These are phyloP conservation scores for Apostasia shenzhenica DNA, from an alignment of 106 monocot species.

Conservation along the genomic window DNA sequence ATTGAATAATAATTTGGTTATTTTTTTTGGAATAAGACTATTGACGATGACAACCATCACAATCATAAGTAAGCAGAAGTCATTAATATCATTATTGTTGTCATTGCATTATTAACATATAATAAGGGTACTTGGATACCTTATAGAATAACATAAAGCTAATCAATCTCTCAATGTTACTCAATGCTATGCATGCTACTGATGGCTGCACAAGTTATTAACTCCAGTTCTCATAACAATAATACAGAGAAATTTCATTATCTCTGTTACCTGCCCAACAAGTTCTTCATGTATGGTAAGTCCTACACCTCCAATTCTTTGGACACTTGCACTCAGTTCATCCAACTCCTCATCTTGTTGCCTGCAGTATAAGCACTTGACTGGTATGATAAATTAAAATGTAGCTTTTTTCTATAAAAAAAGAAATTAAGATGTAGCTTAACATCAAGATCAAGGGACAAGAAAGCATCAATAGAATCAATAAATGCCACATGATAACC, in stretches of 20 bases:
- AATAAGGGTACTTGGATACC: too few relatives aligned
- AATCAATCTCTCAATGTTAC: too few relatives aligned
- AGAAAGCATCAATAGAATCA: neutral
- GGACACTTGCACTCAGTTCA: slow-evolving; percentile 82
- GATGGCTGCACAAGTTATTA: neutral
- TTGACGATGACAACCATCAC: too few relatives aligned
- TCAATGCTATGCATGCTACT: too few relatives aligned
- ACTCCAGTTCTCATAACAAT: neutral
- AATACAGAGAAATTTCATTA: neutral
- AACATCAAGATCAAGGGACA: neutral
- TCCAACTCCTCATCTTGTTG: slow-evolving; percentile 96
- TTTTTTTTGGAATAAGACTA: too few relatives aligned
- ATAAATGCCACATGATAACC: neutral
- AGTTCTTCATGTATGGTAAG: slow-evolving; percentile 97
- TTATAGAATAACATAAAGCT: too few relatives aligned
- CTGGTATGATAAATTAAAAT: slow-evolving; percentile 4
- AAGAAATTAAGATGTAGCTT: neutral
- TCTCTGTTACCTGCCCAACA: slow-evolving; percentile 52
- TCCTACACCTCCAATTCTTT: slow-evolving; percentile 82
- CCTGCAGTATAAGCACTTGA: slow-evolving; percentile 24
- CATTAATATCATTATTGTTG: too few relatives aligned
- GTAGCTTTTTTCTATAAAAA: neutral
- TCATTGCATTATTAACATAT: too few relatives aligned
- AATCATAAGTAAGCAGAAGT: too few relatives aligned
- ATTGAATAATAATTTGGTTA: too few relatives aligned